phyloP scores from a whole-genome alignment of 2,329 filamentous ascomycete species.

The Curvularia lunata region DNA sequence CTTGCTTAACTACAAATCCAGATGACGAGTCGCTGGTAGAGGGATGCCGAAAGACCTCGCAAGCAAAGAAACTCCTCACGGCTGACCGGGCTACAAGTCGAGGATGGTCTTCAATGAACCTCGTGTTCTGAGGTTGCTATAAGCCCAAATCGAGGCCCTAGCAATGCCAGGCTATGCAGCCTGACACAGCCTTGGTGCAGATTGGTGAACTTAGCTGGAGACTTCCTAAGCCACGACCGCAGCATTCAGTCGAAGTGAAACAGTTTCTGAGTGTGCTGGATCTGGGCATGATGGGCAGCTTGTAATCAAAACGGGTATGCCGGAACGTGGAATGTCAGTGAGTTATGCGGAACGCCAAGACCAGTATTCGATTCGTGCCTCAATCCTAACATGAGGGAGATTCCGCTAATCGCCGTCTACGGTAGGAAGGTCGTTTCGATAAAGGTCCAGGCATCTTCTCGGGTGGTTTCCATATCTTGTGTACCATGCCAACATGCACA shows the following conservation, averaged over 20 bases:
- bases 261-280: neutral
- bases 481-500: neutral
- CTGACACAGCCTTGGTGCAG: too few species aligned
- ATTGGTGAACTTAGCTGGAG: neutral
- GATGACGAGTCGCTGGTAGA: neutral
- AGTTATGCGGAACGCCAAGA: neutral
- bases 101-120: neutral
- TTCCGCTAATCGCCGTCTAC: neutral
- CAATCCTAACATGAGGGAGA: neutral
- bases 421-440: neutral
- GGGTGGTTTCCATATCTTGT: neutral
- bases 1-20: neutral
- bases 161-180: neutral
- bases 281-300: neutral
- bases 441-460: too few species aligned
- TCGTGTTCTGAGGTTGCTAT: neutral
- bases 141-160: neutral
- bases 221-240: neutral
- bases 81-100: neutral
- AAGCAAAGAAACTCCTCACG: neutral
- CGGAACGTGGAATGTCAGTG: neutral
- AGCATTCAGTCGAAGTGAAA: neutral
- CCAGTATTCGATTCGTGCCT: neutral
- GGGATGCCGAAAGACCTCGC: neutral
- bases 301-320: neutral